Evolutionary conservation across 2,329 filamentous ascomycete genomes (phyloP), one percentile per base, ranked within the genome.

Genomic region (Monosporascus cannonballus): DNA sequence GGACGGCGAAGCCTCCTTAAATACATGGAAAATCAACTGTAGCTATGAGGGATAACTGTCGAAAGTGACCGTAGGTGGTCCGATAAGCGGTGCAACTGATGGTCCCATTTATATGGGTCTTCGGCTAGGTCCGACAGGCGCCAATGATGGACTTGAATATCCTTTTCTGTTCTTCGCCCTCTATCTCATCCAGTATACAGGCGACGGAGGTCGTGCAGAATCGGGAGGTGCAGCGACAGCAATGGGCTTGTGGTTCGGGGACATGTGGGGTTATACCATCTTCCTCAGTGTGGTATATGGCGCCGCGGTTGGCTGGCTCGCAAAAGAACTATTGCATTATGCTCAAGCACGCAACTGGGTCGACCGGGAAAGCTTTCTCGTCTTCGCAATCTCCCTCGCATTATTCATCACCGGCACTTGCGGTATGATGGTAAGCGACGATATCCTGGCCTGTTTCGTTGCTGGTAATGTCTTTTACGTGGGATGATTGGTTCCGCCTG

Each of bases 401-500:
- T 78, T 96, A 6, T 96, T 96, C 65, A 89, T 96, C 50, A 80
- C 90, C 0, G 91, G 91, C 0, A 96, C 90, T 0, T 92, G 89
- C 56, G 91, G 91, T 2, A 80, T 96, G 76, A 80, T 96, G 48
- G 91, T 90, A 1, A 93, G 85, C 37, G 91, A 96, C 64, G 92
- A 96, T 64, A 87, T 96, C 1, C 77, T 96, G 6, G 91, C 92
- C 1, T 96, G 90, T 71, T 96, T 96, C 66, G 86, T 96, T 61
- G 92, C 92, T 2, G 92, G 92, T 1, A 96, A 96, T 64, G 83
- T 82, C 1, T 96, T 96, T 96, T 60, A 96, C 90, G 0, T 93
- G 90, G 84, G 91, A 96, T 66, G 90, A 96, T 70, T 95, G 90
- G 90, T 96, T 96, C 70, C 86, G 92, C 0, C 75, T 93, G 1